phyloP scores from a whole-genome alignment of 2,329 filamentous ascomycete species.

The Monosporascus ibericus region DNA sequence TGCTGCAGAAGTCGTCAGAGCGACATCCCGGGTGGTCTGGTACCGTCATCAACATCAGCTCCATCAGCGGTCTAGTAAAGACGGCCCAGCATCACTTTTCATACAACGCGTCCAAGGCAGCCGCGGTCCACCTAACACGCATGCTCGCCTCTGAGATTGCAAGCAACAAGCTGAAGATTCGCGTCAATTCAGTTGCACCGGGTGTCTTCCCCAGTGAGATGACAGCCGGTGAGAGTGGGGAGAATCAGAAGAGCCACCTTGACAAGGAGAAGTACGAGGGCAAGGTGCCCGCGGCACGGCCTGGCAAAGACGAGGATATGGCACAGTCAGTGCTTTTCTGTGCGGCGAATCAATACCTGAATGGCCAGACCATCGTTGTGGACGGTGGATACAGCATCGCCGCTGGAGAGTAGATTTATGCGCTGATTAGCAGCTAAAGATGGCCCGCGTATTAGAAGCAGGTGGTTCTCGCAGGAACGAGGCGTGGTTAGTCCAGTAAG shows the following conservation, averaged over 20 bases:
- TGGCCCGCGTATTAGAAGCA: too few species aligned
- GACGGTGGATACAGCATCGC: conserved; percentile 39
- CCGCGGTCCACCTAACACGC: conserved; percentile 56
- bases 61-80: conserved; percentile 59
- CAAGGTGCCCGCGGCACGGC: conserved; percentile 59
- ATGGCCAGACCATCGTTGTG: conserved; percentile 37
- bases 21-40: conserved; percentile 42
- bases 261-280: conserved; percentile 49
- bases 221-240: conserved; percentile 47
- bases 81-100: conserved; percentile 58
- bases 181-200: conserved; percentile 68
- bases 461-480: too few species aligned
- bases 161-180: conserved; percentile 53
- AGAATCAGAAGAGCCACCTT: conserved; percentile 52
- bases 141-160: conserved; percentile 59
- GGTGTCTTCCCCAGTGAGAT: conserved; percentile 68
- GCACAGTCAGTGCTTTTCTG: conserved; percentile 58
- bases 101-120: conserved; percentile 60
- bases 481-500: too few species aligned
- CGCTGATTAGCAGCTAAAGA: too few species aligned
- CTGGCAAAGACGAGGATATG: conserved; percentile 66
- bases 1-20: conserved; percentile 48
- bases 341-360: conserved; percentile 37
- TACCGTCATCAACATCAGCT: conserved; percentile 63
- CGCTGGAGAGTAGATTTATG: conserved; percentile 25